A percentile compares a stretch with the other conserved stretches of the same genome.
Conservation (phyloP, 768 basidiomycete species). For the Kondoa malvinella region DNA sequence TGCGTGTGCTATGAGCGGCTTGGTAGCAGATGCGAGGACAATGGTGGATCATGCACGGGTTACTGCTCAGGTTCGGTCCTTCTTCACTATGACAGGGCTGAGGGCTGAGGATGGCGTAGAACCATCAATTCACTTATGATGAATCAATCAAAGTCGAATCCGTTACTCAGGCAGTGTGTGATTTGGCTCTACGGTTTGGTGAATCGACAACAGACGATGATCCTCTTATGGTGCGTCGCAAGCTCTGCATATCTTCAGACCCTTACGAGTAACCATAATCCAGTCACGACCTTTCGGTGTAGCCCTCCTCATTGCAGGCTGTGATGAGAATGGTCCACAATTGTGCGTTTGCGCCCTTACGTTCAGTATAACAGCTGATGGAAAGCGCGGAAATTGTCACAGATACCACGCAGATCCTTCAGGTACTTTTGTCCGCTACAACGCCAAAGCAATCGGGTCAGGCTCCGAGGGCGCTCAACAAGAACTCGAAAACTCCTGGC, state of each 20-base stretch:
- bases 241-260: background rate
- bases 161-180: constrained; percentile 92
- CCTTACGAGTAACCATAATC: background rate
- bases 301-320: constrained; percentile 87
- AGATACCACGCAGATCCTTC: constrained; percentile 98
- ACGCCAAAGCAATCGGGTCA: constrained; percentile 96
- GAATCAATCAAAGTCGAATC: constrained; percentile 95
- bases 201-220: constrained; percentile 48
- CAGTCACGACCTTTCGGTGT: constrained; percentile 93
- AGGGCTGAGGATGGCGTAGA: constrained; percentile 35
- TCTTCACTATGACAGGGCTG: background rate
- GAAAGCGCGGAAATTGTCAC: background rate
- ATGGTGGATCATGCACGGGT: constrained; percentile 99
- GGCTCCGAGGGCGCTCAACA: constrained; percentile 95
- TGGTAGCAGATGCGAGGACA: constrained; percentile 93
- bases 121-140: constrained; percentile 91
- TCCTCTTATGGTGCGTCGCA: constrained; percentile 14
- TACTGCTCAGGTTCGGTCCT: constrained; percentile 42
- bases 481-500: constrained; percentile 92
- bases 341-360: constrained; percentile 43
- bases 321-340: constrained; percentile 90
- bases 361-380: constrained; percentile 2
- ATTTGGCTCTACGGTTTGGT: constrained; percentile 87
- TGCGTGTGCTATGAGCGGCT: constrained; percentile 86
- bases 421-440: constrained; percentile 87